A percentile compares a stretch with the other conserved stretches of the same genome.
Conservation (phyloP, 2,329 filamentous ascomycete genomes). For the Talaromyces sp. region DNA sequence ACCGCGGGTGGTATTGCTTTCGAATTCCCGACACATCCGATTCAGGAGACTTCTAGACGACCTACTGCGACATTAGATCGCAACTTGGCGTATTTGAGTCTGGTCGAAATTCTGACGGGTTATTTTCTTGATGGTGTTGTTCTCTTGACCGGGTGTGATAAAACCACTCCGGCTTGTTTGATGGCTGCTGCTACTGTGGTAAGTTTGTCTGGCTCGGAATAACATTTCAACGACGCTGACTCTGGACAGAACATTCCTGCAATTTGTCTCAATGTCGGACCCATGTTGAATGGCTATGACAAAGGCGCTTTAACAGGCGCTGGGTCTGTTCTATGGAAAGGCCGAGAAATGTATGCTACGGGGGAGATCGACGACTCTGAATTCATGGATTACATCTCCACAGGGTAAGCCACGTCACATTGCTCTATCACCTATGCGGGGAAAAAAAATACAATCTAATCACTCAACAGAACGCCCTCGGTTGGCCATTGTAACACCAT, state of each 20-base stretch:
- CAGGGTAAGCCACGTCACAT: conserved; percentile 43
- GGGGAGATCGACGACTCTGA: conserved; percentile 51
- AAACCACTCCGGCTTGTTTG: conserved; percentile 55
- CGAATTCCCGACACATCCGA: conserved; percentile 57
- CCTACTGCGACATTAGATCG: conserved; percentile 55
- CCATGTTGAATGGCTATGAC: conserved; percentile 56
- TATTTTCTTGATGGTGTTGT: conserved; percentile 57
- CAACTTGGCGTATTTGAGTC: conserved; percentile 52
- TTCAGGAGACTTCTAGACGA: conserved; percentile 53
- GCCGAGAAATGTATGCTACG: conserved; percentile 51
- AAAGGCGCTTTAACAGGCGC: conserved; percentile 48
- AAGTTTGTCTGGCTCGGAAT: conserved; percentile 10
- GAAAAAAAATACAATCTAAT: not conserved
- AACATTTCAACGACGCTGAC: not conserved
- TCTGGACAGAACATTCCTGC: conserved; percentile 51
- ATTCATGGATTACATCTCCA: conserved; percentile 51
- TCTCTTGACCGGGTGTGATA: conserved; percentile 56
- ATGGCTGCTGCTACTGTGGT: conserved; percentile 57
- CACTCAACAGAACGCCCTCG: conserved; percentile 44
- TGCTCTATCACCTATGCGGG: too few relatives aligned
- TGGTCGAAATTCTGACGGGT: conserved; percentile 53
- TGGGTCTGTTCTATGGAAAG: conserved; percentile 54
- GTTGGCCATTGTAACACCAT: conserved; percentile 58
- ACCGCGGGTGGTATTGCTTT: conserved; percentile 54
- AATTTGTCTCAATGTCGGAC: conserved; percentile 56